phyloP scores from a whole-genome alignment of 2,329 filamentous ascomycete species.

The Leptographium flavum region DNA sequence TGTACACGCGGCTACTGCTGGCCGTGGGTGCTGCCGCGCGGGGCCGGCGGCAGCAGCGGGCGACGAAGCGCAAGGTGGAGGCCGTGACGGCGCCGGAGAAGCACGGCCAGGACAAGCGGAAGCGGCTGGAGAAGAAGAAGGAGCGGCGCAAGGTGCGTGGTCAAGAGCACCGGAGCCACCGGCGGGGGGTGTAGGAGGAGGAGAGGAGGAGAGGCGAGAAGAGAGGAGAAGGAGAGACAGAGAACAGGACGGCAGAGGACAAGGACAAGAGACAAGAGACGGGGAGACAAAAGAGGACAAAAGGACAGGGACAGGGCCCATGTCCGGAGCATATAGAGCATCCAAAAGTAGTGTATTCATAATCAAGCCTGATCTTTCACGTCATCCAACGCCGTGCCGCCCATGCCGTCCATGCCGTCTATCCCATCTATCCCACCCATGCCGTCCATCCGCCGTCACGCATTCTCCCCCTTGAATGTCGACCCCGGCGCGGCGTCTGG shows the following conservation, averaged over 20 bases:
- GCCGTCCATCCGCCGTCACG: background rate
- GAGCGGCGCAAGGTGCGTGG: slow-evolving; percentile 69
- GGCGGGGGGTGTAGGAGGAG: slow-evolving; percentile 40
- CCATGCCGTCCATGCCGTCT: no score
- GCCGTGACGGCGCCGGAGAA: slow-evolving; percentile 71
- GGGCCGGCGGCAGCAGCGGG: slow-evolving; percentile 56
- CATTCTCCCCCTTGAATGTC: slow-evolving; percentile 11
- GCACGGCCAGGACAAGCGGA: slow-evolving; percentile 64
- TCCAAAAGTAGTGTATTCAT: no score
- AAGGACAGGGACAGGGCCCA: background rate
- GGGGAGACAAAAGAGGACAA: background rate
- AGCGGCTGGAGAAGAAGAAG: slow-evolving; percentile 73
- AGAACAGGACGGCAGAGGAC: background rate
- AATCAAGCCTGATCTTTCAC: no score
- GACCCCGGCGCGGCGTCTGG: slow-evolving; percentile 13
- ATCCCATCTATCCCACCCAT: no score
- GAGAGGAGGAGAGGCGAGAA: background rate
- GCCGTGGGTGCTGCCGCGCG: slow-evolving; percentile 61
- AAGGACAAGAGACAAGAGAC: background rate
- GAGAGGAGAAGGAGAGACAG: background rate
- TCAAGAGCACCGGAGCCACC: slow-evolving; percentile 53
- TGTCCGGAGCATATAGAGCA: background rate
- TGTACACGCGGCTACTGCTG: slow-evolving; percentile 62
- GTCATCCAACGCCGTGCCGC: no score
- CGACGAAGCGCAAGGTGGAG: slow-evolving; percentile 79